Base-by-base conservation (phyloP, 2,329 filamentous ascomycete species). In the Ceratocystis albifundus region DNA sequence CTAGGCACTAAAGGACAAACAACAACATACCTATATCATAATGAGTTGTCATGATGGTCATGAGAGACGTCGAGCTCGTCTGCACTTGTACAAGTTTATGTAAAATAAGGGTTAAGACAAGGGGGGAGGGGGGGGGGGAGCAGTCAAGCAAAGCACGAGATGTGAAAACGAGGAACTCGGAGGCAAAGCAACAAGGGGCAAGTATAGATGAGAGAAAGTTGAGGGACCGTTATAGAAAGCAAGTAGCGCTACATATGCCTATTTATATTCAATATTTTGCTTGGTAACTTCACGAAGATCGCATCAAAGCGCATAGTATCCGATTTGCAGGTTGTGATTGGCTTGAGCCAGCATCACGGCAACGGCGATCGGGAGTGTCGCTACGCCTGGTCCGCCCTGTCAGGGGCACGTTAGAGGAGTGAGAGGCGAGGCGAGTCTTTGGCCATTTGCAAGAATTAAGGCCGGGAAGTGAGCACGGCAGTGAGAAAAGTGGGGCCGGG, bases 1-100 rank as follows among this genome's bases (percentile, higher is more conserved):
- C 20, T 10, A 41, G 10, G 30, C n/a, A 70, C 70, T 69, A 62
- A 69, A 70, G n/a, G 15, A 20, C 10, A 62, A 69, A 70, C 12
- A 8, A 20, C 10, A n/a, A 41, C 72, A 66, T 74, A 80, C 78
- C 78, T 69, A 80, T 78, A 69, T 80, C 78, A 75, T 79, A 80
- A 69, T 75, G 72, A 20, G 61, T 45, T 20, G 32, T 4, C 44
- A 66, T 66, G 4, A 4, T 61, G 20, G 30, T n/a, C 8, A 25
- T 10, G 3, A 6, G 22, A 53, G 25, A 53, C 10, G 25, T 25
- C 5, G 48, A 25, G 48, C 36, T 41, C 10, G 36, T 25, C 20
- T 53, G 2, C 20, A 20, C 4, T 8, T 25, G 6, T 36, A 25
- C 48, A 53, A 15, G 6, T 53, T 3, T 53, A 17, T 8, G 20